These are phyloP conservation scores for Streptanthus diversifolius DNA, from an alignment of 345 rosid species.

Conservation along the genomic window DNA sequence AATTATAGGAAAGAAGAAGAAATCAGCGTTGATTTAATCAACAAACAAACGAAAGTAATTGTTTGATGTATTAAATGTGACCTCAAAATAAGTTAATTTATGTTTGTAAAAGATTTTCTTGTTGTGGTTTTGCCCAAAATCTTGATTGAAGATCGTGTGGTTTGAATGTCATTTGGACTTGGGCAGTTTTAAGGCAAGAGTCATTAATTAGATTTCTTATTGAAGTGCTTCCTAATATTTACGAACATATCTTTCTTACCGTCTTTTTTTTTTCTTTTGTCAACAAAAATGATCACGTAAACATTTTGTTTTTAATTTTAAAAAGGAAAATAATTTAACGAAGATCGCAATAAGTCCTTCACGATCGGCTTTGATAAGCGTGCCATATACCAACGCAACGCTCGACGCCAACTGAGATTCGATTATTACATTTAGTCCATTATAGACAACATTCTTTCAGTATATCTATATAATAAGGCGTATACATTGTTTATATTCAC, in stretches of 20 bases:
- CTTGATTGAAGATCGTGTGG: conserved; percentile 11
- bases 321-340: neutral
- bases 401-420: conserved; percentile 32
- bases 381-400: conserved; percentile 24
- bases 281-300: conserved; percentile 4
- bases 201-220: conserved; percentile 9
- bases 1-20: conserved; percentile 10
- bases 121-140: conserved; percentile 15
- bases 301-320: neutral
- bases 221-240: neutral
- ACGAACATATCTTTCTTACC: neutral
- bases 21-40: neutral
- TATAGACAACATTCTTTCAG: neutral
- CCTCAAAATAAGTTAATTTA: neutral
- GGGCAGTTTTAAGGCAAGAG: conserved; percentile 4
- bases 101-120: neutral
- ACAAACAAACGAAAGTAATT: conserved; percentile 8
- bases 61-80: conserved; percentile 1
- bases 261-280: neutral
- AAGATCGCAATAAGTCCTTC: conserved; percentile 30
- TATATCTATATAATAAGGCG: neutral
- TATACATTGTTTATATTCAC: neutral
- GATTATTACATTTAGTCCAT: conserved; percentile 1
- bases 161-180: neutral
- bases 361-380: conserved; percentile 29